Evolutionary conservation across 2,329 filamentous ascomycete species (phyloP).

Genomic region (Microascus cirrosus): DNA sequence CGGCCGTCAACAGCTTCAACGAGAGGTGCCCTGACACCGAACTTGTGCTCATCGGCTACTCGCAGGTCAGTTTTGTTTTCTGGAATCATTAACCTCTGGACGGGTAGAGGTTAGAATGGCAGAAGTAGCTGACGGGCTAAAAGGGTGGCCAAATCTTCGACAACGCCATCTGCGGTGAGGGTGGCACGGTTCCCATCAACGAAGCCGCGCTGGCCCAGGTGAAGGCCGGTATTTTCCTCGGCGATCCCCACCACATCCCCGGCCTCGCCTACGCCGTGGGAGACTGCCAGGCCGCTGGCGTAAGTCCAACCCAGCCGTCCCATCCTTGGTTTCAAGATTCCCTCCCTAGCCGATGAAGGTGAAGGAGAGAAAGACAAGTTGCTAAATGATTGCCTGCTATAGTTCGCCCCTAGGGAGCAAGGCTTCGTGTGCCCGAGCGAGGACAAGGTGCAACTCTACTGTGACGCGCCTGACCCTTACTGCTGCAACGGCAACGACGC

Average conservation of each 20-base stretch:
- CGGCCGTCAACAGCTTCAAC: slow-evolving; percentile 47
- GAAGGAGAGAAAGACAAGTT: neutral
- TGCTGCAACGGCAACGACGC: slow-evolving; percentile 54
- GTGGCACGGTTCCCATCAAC: slow-evolving; percentile 30
- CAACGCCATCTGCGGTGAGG: slow-evolving; percentile 51
- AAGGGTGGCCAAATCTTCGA: slow-evolving; percentile 54
- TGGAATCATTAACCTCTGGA: neutral
- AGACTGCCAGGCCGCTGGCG: slow-evolving; percentile 43
- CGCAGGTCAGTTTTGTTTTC: slow-evolving; percentile 29
- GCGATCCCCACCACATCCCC: slow-evolving; percentile 44
- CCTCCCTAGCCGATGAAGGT: neutral
- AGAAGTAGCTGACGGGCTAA: neutral
- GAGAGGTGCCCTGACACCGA: slow-evolving; percentile 42
- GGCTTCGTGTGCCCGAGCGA: slow-evolving; percentile 44
- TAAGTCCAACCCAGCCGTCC: slow-evolving; percentile 22
- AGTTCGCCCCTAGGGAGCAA: slow-evolving; percentile 49
- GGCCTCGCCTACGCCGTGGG: slow-evolving; percentile 50
- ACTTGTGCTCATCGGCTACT: slow-evolving; percentile 51
- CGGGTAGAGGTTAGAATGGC: neutral
- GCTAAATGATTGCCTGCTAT: neutral
- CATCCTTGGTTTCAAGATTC: neutral
- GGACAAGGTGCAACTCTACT: slow-evolving; percentile 48
- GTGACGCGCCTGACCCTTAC: slow-evolving; percentile 52
- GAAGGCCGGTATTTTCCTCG: slow-evolving; percentile 55
- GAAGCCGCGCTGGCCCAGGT: slow-evolving; percentile 39